phyloP scores from a whole-genome alignment of 1,284 basidiomycete genomes.

The Chondrostereum purpureum region DNA sequence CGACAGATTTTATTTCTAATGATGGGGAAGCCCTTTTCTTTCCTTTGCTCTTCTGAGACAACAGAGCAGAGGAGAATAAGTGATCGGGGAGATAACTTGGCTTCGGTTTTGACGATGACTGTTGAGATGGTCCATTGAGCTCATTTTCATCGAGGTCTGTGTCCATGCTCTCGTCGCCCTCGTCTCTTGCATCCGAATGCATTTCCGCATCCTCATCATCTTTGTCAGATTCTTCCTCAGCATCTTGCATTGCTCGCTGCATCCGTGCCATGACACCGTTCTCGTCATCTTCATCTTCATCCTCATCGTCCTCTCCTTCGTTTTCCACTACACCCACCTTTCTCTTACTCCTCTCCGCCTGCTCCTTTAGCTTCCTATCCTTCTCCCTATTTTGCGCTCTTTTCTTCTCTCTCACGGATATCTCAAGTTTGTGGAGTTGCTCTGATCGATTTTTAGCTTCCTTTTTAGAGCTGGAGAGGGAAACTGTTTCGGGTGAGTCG shows the following conservation, averaged over 20 bases:
- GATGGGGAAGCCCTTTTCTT: conserved; percentile 11
- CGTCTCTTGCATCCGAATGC: conserved; percentile 14
- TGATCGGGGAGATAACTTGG: conserved; percentile 46
- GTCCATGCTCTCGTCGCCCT: conserved; percentile 15
- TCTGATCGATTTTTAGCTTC: conserved; percentile 26
- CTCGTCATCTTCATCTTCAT: conserved; percentile 11
- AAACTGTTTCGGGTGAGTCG: conserved; percentile 39
- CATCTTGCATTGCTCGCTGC: conserved; percentile 35
- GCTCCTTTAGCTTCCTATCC: conserved; percentile 41
- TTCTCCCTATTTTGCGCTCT: conserved; percentile 34
- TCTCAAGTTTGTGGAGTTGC: conserved; percentile 26
- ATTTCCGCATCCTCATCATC: conserved; percentile 14
- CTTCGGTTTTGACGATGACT: conserved; percentile 19
- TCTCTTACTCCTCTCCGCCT: conserved; percentile 27
- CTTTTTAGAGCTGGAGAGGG: conserved; percentile 35
- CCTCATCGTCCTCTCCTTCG: conserved; percentile 16
- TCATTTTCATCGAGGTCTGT: conserved; percentile 14
- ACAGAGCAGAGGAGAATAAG: conserved; percentile 41
- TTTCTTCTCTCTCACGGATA: conserved; percentile 29
- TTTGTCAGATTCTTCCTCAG: conserved; percentile 23
- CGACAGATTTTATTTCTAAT: conserved; percentile 11
- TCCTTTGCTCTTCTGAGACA: conserved; percentile 19
- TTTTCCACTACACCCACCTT: conserved; percentile 10
- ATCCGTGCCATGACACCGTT: conserved; percentile 25
- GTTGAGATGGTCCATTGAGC: conserved; percentile 14